A percentile compares a stretch with the other conserved stretches of the same genome.
Conservation (phyloP, 2,329 filamentous ascomycete species). For the Aspergillus udagawae region DNA sequence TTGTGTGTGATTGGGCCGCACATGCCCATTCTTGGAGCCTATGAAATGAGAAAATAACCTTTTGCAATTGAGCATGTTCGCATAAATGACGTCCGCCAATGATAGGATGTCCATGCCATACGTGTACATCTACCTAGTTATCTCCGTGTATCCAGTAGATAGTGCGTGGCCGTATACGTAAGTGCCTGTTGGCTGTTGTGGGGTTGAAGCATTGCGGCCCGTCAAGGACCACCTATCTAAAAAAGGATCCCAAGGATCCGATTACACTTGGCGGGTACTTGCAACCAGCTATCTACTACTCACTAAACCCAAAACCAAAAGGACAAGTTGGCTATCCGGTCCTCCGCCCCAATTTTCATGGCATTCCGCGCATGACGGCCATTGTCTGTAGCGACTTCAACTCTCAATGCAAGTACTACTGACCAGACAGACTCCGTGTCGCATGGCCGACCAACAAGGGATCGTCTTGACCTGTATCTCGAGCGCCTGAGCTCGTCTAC, state of each 20-base stretch:
- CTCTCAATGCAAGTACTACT: slow-evolving; percentile 7
- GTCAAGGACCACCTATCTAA: neutral
- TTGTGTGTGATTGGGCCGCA: too few relatives aligned
- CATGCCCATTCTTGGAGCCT: too few relatives aligned
- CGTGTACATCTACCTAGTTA: neutral
- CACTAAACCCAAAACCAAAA: slow-evolving; percentile 7
- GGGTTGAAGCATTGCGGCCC: neutral
- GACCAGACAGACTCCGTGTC: slow-evolving; percentile 13
- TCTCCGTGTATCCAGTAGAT: neutral
- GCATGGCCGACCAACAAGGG: slow-evolving; percentile 23
- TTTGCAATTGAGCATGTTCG: neutral
- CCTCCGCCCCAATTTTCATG: neutral
- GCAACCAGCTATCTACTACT: neutral
- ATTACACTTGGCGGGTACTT: neutral
- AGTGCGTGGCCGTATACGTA: neutral
- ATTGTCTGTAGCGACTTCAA: slow-evolving; percentile 2
- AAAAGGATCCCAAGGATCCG: neutral
- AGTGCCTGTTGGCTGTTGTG: neutral
- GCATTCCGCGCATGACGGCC: slow-evolving; percentile 7
- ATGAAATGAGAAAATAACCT: too few relatives aligned
- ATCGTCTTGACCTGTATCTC: slow-evolving; percentile 9
- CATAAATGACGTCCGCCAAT: neutral
- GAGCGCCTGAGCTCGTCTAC: slow-evolving; percentile 16
- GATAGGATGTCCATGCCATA: neutral
- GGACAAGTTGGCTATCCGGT: slow-evolving; percentile 21